Conservation (phyloP, 495 filamentous ascomycete genomes). For the Xylaria curta region DNA sequence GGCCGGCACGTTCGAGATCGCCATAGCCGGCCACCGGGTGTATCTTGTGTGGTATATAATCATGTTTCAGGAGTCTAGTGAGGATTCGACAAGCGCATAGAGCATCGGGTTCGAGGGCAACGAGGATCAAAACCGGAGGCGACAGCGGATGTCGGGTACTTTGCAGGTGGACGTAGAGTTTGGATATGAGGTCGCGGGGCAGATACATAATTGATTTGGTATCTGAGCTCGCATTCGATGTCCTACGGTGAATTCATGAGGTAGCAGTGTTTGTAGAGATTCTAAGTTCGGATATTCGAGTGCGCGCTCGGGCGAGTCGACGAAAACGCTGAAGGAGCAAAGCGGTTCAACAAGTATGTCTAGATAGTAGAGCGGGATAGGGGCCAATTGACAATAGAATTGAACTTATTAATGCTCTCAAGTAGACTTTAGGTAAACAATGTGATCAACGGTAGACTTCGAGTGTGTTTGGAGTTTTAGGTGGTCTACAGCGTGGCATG, state of each 20-base stretch:
- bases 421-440: slow-evolving; percentile 53
- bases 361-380: slow-evolving; percentile 18
- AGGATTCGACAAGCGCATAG: slow-evolving; percentile 95
- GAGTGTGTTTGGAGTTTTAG: background rate
- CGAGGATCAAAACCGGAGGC: slow-evolving; percentile 89
- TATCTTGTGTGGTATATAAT: slow-evolving; percentile 98
- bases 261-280: slow-evolving; percentile 10
- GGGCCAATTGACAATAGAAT: slow-evolving; percentile 46
- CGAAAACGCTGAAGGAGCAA: background rate
- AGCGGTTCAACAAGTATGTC: background rate
- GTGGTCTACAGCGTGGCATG: background rate
- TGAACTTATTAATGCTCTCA: slow-evolving; percentile 22
- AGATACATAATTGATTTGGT: slow-evolving; percentile 78
- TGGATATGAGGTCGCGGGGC: slow-evolving; percentile 83
- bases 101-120: slow-evolving; percentile 92
- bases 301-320: background rate
- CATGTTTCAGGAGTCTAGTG: slow-evolving; percentile 86
- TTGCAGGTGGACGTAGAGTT: slow-evolving; percentile 87
- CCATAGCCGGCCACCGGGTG: slow-evolving; percentile 92
- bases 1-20: slow-evolving; percentile 79
- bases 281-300: background rate
- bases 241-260: slow-evolving; percentile 40
- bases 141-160: slow-evolving; percentile 80
- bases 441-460: slow-evolving; percentile 44
- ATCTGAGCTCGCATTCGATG: slow-evolving; percentile 45